phyloP scores from a whole-genome alignment of 306 rosid genomes.

The Inga laurina region DNA sequence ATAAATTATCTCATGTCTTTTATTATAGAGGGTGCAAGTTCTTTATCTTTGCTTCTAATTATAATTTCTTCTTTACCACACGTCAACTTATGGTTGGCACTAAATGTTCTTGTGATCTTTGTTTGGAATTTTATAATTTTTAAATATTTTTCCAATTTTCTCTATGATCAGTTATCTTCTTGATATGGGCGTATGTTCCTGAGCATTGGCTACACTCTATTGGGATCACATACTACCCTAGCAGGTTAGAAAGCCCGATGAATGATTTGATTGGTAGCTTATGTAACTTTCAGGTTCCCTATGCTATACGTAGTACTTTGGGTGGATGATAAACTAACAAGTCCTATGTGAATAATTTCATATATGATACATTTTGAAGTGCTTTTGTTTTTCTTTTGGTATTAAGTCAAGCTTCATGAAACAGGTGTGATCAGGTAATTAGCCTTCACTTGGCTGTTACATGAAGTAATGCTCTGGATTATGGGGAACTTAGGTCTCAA shows the following conservation, averaged over 20 bases:
- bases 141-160: not conserved
- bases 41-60: not conserved
- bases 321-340: not conserved
- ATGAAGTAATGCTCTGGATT: not conserved
- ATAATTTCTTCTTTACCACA: not conserved
- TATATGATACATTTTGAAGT: not conserved
- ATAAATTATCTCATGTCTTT: not conserved
- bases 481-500: not conserved
- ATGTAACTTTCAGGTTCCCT: constrained; percentile 1
- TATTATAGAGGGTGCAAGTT: not conserved
- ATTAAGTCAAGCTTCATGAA: constrained; percentile 22
- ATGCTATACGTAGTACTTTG: not conserved
- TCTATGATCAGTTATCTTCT: constrained; percentile 67
- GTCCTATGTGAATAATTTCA: not conserved
- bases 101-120: not conserved
- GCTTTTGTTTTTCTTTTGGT: not conserved
- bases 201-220: constrained; percentile 80
- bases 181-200: constrained; percentile 94
- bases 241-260: constrained; percentile 58
- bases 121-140: not conserved
- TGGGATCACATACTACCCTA: constrained; percentile 86
- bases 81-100: not conserved
- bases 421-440: not conserved
- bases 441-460: constrained; percentile 25
- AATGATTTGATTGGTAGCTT: constrained; percentile 18